Percentiles rank a stretch among this genome's conserved stretches.
Conservation (phyloP, 2,329 filamentous ascomycete species). For the Stromatinia cepivora region DNA sequence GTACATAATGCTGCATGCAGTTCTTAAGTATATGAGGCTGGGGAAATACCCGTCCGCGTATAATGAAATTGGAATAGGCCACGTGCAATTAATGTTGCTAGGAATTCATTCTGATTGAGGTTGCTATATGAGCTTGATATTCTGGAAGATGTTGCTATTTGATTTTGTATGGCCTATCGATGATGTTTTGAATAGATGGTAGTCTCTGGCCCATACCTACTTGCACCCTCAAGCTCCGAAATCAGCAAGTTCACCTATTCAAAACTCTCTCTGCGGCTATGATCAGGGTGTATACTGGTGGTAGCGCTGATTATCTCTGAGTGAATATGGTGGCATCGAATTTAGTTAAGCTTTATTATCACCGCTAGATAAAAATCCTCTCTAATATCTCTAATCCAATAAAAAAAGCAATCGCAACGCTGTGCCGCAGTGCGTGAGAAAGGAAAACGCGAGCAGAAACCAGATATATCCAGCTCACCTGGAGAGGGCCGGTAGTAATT, state of each 20-base stretch:
- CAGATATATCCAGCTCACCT: neutral
- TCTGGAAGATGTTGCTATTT: neutral
- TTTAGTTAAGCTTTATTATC: neutral
- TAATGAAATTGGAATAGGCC: neutral
- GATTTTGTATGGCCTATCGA: neutral
- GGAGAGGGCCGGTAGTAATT: too few species aligned
- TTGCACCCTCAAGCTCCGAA: neutral
- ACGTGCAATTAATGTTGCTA: neutral
- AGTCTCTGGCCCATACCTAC: neutral
- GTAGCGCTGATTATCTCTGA: neutral
- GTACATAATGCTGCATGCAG: conserved; percentile 1
- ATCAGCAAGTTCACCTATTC: neutral
- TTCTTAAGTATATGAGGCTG: neutral
- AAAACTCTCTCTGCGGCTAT: neutral
- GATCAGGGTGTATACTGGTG: neutral
- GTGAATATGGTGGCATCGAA: neutral
- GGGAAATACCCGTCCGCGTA: neutral
- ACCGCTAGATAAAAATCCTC: neutral
- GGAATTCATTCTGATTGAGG: neutral
- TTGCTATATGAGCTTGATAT: neutral
- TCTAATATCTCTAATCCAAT: neutral
- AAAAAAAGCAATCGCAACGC: neutral
- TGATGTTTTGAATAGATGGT: neutral
- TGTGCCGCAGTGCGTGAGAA: neutral
- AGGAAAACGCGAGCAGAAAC: neutral